Base-by-base conservation (phyloP, 192 early-diverging fungal species). In the Backusella sp. region DNA sequence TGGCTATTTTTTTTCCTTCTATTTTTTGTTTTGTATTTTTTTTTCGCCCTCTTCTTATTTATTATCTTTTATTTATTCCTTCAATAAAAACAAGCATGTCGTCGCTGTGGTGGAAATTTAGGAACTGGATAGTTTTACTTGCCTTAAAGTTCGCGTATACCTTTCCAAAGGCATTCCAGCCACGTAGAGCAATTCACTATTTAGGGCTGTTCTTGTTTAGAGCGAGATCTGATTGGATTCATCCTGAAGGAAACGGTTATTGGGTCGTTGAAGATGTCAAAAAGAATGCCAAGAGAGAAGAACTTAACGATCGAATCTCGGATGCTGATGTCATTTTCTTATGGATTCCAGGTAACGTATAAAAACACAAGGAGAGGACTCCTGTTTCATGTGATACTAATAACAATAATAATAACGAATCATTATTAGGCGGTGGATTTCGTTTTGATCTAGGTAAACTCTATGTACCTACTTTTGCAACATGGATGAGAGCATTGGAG, bases 221-320 rank as follows among this genome's bases (percentile, higher is more conserved):
- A 68, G 65, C 30, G 3, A 56, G 52, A 34, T 23, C 39, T 12
- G n/a, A 49, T 17, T 76, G 75, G 75, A 69, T 70, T 37, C 30
- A 53, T 17, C 44, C 19, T 35, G 68, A 68, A 56, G 21, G 5
- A 23, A 35, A 56, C 17, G 75, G 75, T 28, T 52, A 52, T 23
- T 70, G 66, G 68, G 46, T 76, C 0, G 66, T 41, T n/a, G 67
- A 69, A 76, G 75, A 70, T 36, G 35, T 76, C 12, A 42, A 65
- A n/a, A 42, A 70, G 46, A 52, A 69, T 73, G 72, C 72, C 11
- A 76, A 76, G 26, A 46, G 44, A 53, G 75, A 76, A 41, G 75
- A 41, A 8, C 41, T 76, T 1, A 12, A n/a, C 23, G 75, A 76
- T 21, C 23, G 67, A 30, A n/a, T 76, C 28, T 36, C 23, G 21